Percentiles rank a stretch among this genome's conserved stretches.
phyloP scores from a whole-genome alignment of 179 eudicot species.

The Heliamphora pulchella region DNA sequence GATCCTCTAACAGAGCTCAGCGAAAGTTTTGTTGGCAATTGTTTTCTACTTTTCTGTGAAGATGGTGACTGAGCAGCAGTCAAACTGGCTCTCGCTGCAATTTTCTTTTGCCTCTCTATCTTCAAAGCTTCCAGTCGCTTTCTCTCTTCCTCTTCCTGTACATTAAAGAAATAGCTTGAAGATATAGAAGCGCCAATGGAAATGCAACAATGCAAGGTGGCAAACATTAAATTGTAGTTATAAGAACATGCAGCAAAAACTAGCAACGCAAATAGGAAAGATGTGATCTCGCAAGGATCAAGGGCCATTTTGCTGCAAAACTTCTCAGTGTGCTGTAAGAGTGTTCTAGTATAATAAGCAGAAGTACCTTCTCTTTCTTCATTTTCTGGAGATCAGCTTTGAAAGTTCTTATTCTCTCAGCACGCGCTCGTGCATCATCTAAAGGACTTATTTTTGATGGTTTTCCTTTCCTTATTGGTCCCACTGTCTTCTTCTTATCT shows the following conservation, averaged over 20 bases:
- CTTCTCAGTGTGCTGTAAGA: not conserved
- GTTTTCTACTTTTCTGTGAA: slow-evolving; percentile 42
- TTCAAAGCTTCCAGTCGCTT: slow-evolving; percentile 77
- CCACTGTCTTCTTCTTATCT: slow-evolving; percentile 39
- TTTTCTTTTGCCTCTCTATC: slow-evolving; percentile 85
- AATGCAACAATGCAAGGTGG: slow-evolving; percentile 1
- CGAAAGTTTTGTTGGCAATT: slow-evolving; percentile 49
- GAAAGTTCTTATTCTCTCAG: slow-evolving; percentile 69
- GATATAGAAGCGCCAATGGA: not conserved
- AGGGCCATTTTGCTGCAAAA: slow-evolving; percentile 3
- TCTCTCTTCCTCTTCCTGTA: slow-evolving; percentile 77
- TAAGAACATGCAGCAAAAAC: not conserved
- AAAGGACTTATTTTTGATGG: slow-evolving; percentile 59
- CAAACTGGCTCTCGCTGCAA: slow-evolving; percentile 63
- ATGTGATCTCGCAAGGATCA: slow-evolving; percentile 3
- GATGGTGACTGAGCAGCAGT: slow-evolving; percentile 38
- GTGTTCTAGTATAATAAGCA: not conserved
- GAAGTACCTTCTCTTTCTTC: slow-evolving; percentile 79
- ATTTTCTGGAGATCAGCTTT: slow-evolving; percentile 95
- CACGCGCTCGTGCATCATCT: slow-evolving; percentile 96
- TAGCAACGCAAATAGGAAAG: not conserved
- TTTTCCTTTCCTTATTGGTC: slow-evolving; percentile 52
- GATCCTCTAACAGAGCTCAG: slow-evolving; percentile 64
- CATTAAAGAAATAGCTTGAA: slow-evolving; percentile 3
- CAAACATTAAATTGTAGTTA: not conserved